Evolutionary conservation across 139 green algal genomes (phyloP).

Genomic region (Tetratostichococcus sp.): DNA sequence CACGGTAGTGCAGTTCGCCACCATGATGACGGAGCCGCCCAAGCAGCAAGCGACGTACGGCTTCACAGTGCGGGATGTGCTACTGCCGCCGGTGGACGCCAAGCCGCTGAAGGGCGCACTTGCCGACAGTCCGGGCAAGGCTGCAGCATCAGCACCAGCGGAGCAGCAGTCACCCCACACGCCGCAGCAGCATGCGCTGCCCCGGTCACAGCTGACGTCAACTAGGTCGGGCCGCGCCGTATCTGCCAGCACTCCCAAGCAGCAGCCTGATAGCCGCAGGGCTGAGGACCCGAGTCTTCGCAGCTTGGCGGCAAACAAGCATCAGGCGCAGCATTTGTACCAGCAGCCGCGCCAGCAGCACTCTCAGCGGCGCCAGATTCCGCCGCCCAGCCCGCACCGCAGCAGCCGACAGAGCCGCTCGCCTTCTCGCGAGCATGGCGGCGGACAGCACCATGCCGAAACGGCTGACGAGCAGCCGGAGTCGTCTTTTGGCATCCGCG

Average conservation of each 20-base stretch:
- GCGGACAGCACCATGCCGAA: too few relatives aligned
- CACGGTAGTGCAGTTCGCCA: background rate
- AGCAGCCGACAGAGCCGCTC: background rate
- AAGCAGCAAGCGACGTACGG: background rate
- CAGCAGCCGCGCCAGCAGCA: background rate
- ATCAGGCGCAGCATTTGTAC: too few relatives aligned
- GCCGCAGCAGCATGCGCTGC: background rate
- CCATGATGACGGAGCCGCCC: background rate
- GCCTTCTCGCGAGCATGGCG: background rate
- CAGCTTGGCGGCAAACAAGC: too few relatives aligned
- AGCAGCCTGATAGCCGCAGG: too few relatives aligned
- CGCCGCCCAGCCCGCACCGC: too few relatives aligned
- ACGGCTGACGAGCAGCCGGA: background rate
- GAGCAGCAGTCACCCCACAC: background rate
- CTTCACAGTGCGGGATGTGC: background rate
- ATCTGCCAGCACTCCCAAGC: too few relatives aligned
- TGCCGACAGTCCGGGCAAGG: too few relatives aligned
- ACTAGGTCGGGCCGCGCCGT: too few relatives aligned
- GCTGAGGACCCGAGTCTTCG: too few relatives aligned
- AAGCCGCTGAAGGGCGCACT: background rate
- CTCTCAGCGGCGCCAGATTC: background rate
- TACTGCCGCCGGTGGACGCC: background rate
- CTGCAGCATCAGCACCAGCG: background rate
- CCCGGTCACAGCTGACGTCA: background rate
- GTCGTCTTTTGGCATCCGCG: background rate